Evolutionary conservation across 2,329 filamentous ascomycete genomes (phyloP).

Genomic region (Phialophora tarda): DNA sequence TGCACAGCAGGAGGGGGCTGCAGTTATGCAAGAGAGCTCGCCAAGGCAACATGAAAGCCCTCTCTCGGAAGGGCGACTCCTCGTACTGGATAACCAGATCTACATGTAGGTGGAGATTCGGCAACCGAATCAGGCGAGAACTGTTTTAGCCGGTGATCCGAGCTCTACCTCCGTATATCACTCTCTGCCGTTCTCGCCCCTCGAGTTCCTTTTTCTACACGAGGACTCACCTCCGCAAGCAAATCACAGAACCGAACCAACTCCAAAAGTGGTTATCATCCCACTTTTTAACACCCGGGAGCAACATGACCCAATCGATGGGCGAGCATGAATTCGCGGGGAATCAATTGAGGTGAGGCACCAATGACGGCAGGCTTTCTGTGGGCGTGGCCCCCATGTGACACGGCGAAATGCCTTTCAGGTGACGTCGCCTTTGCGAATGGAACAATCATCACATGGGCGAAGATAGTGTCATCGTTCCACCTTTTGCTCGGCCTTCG

Average conservation of each 20-base stretch:
- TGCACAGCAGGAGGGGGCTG: not conserved
- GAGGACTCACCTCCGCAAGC: not conserved
- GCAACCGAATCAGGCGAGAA: not conserved
- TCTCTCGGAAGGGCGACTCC: not conserved
- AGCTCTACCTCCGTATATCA: not conserved
- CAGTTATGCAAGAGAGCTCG: not conserved
- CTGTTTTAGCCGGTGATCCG: not conserved
- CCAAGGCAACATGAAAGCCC: not conserved
- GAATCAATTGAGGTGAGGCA: not conserved
- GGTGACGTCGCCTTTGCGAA: not conserved
- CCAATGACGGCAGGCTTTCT: not conserved
- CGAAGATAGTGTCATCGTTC: slow-evolving; percentile 1
- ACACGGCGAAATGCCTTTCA: not conserved
- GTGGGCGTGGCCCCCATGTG: not conserved
- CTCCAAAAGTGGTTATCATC: not conserved
- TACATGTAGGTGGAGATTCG: not conserved
- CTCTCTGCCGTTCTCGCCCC: not conserved
- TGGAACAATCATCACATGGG: not conserved
- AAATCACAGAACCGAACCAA: not conserved
- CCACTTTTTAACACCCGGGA: not conserved
- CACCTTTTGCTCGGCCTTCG: slow-evolving; percentile 1
- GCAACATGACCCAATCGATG: not conserved
- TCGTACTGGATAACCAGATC: not conserved
- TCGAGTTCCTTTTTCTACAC: not conserved
- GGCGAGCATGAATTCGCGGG: not conserved